These are phyloP conservation scores for Lasiodiplodia sp. DNA, from an alignment of 2,329 filamentous ascomycete species.

Conservation along the genomic window DNA sequence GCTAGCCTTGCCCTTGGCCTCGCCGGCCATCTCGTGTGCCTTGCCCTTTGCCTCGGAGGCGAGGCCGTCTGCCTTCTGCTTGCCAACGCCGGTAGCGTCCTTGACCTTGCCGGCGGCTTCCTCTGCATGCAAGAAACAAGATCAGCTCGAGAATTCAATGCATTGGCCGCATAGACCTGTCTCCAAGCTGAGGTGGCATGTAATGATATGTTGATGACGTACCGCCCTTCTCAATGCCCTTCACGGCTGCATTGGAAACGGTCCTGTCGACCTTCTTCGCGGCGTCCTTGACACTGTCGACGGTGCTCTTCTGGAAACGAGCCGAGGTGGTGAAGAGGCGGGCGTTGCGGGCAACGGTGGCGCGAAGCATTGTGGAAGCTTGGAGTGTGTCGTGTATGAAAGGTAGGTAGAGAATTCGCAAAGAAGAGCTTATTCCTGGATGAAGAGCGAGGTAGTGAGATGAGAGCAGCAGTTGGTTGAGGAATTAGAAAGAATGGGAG, in stretches of 20 bases:
- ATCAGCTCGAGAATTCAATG: background rate
- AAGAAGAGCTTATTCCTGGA: background rate
- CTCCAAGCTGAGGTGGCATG: too few relatives aligned
- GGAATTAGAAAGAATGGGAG: background rate
- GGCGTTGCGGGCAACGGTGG: conserved; percentile 52
- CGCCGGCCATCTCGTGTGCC: conserved; percentile 48
- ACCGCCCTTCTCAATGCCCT: conserved; percentile 70
- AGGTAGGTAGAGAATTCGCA: background rate
- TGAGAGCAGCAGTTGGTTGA: background rate
- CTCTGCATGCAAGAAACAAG: conserved; percentile 50
- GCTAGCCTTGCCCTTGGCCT: conserved; percentile 56
- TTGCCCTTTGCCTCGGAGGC: conserved; percentile 49
- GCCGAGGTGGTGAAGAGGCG: conserved; percentile 64
- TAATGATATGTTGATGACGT: conserved; percentile 44
- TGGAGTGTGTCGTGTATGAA: background rate
- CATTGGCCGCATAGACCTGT: background rate
- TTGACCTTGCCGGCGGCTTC: conserved; percentile 55
- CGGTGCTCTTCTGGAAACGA: conserved; percentile 57
- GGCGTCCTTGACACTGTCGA: conserved; percentile 65
- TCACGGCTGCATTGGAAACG: conserved; percentile 63
- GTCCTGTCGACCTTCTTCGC: conserved; percentile 64
- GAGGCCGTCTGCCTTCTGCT: conserved; percentile 40
- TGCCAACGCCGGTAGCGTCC: conserved; percentile 51
- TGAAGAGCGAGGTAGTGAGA: background rate
- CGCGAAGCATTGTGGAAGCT: conserved; percentile 54